Evolutionary conservation across 2,329 filamentous ascomycete species (phyloP), one percentile per base, ranked within the genome.

Genomic region (Colletotrichum eleusines): DNA sequence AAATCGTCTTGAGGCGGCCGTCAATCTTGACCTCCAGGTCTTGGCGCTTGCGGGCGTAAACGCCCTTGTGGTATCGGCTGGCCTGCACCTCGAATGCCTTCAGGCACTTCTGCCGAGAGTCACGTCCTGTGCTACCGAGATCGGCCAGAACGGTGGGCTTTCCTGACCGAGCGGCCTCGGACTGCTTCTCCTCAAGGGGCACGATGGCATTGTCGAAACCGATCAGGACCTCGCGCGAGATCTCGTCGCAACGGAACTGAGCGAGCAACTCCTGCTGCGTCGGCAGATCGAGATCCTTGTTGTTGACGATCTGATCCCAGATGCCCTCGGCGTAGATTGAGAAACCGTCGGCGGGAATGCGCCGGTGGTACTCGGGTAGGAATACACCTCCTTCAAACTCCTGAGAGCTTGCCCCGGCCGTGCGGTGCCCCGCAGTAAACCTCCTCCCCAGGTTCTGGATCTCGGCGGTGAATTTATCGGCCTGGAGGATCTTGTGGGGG

Each of bases 221-320:
- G 51, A 94, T 83, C 68, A 97, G 86, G 16, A 97, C 96, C 78
- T 98, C 95, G 73, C 95, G 89, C 48, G 94, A 89, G 69, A 99
- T 99, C 82, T 99, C 96, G 79, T 99, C 96, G 80, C 96, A 99
- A 74, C 96, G 90, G 84, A 98, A 99, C 80, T 99, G 96, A 14
- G 96, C 96, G 63, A 99, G 87, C 55, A 99, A 87, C 80, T 99
- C 96, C 82, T 99, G 96, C 80, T 99, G 96, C 0, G 96, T 98
- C 4, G 96, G 96, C 70, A 99, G 83, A 81, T 99, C 96, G 65
- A 99, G 86, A 78, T 99, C 96, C 82, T 99, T 99, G 87, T 99
- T 99, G 85, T 95, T 93, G 76, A 97, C 95, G 78, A 99, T 99
- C 82, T 98, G 95, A 77, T 98, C 95, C 96, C 96, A 99, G 54